A percentile compares a stretch with the other conserved stretches of the same genome.
Conservation (phyloP, 345 rosid genomes). For the Odontarrhena argentea region DNA sequence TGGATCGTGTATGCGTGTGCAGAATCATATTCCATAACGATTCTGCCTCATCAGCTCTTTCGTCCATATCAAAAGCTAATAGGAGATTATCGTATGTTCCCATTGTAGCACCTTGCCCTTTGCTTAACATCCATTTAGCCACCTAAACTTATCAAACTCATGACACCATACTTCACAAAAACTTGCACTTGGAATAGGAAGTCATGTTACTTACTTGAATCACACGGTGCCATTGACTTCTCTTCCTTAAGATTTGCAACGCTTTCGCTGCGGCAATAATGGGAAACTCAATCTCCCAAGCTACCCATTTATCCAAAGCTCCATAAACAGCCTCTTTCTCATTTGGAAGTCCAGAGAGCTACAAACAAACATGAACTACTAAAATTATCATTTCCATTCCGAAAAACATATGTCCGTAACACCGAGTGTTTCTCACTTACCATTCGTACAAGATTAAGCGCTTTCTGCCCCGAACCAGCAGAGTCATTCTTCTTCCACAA, state of each 20-base stretch:
- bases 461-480: constrained; percentile 79
- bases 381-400: not conserved
- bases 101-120: constrained; percentile 95
- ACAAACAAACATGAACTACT: constrained; percentile 14
- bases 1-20: constrained; percentile 69
- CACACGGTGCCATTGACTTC: constrained; percentile 74
- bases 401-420: not conserved
- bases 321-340: constrained; percentile 84
- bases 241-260: constrained; percentile 59
- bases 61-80: constrained; percentile 82
- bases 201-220: constrained; percentile 61
- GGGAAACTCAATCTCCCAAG: constrained; percentile 92
- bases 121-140: constrained; percentile 95
- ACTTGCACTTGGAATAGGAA: constrained; percentile 6
- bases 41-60: constrained; percentile 73
- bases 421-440: constrained; percentile 43
- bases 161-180: not conserved
- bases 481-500: constrained; percentile 84
- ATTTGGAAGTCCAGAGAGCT: constrained; percentile 79
- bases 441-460: constrained; percentile 64
- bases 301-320: constrained; percentile 80
- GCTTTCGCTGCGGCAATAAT: constrained; percentile 75
- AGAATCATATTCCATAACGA: constrained; percentile 88
- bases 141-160: constrained; percentile 49
- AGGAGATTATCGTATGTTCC: constrained; percentile 76